phyloP scores from a whole-genome alignment of 1,139 yeast species.

The Kodamaea arcana region DNA sequence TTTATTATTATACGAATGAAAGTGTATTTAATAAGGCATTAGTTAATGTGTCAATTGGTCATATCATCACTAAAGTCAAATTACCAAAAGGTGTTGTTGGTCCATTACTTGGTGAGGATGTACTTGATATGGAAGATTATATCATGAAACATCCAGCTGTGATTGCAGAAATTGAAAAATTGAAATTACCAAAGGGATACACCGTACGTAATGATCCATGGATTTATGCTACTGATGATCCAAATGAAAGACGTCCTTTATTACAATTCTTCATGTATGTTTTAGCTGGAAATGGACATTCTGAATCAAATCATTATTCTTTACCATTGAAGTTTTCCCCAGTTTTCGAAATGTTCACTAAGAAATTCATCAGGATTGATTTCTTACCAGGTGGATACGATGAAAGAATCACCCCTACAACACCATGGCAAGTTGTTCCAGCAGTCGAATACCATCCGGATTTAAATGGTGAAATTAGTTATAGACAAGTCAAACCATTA shows the following conservation, averaged over 20 bases:
- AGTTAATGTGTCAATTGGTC: constrained; percentile 63
- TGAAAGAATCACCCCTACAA: constrained; percentile 54
- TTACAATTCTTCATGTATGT: constrained; percentile 79
- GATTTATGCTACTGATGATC: constrained; percentile 82
- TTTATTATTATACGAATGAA: constrained; percentile 59
- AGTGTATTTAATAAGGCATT: constrained; percentile 67
- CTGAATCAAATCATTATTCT: constrained; percentile 82
- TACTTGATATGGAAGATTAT: constrained; percentile 49
- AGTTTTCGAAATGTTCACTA: constrained; percentile 65
- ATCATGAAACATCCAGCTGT: constrained; percentile 56
- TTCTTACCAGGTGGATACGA: constrained; percentile 73
- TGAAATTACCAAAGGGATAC: constrained; percentile 53
- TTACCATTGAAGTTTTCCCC: constrained; percentile 81
- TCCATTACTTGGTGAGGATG: constrained; percentile 71
- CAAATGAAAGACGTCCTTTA: constrained; percentile 56
- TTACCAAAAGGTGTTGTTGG: constrained; percentile 67
- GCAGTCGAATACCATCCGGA: constrained; percentile 73
- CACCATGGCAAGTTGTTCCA: constrained; percentile 57
- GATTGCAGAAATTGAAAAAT: constrained; percentile 58
- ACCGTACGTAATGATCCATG: constrained; percentile 74
- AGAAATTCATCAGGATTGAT: constrained; percentile 70
- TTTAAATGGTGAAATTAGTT: constrained; percentile 52
- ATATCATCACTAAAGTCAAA: constrained; percentile 53
- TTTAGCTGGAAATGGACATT: constrained; percentile 61
- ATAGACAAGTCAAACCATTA: constrained; percentile 71